Base-by-base conservation (phyloP, 2,329 filamentous ascomycete species). In the Aspergillus thermomutatus region DNA sequence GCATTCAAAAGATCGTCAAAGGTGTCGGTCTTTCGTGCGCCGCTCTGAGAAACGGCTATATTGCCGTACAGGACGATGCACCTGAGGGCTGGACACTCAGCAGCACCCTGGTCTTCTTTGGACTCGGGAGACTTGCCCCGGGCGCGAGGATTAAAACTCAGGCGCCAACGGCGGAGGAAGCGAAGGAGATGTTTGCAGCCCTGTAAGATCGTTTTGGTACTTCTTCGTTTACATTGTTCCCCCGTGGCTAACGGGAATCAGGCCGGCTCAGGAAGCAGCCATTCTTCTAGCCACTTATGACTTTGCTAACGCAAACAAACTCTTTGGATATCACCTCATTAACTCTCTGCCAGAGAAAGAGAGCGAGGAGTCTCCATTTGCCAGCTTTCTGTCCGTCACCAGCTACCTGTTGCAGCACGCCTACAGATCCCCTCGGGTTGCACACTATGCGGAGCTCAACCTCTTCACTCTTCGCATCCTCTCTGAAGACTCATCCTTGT, bases 371-470 rank as follows among this genome's bases (percentile, higher is more conserved):
- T 83, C 87, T 1, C 89, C 92, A 0, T 87, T 99, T 60, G 86
- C 88, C 49, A 87, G 85, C 64, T 95, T 93, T 69, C 78, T 97
- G 27, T 97, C 93, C 0, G 80, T 96, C 46, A 90, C 90, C 3
- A 97, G 93, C 2, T 99, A 99, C 74, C 83, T 97, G 31, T 84
- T 96, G 50, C 92, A 97, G 66, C 93, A 99, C 75, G 92, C 94
- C 1, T 89, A 97, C 73, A 85, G 94, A 21, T 95, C 91, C 3
- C 73, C 81, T 28, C 84, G 94, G 60, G 86, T 90, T 11, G 85
- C 90, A 0, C 82, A 90, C 60, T 99, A 99, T 73, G 87, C 91
- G 2, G 88, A 95, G 65, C 82, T 96, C 25, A 92, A 88, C 66
- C 82, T 97, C 17, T 89, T 96, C 77, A 88, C 92, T 9, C 80